These are phyloP conservation scores for Citrus mangshanensis DNA, from an alignment of 345 rosid species.

Conservation along the genomic window DNA sequence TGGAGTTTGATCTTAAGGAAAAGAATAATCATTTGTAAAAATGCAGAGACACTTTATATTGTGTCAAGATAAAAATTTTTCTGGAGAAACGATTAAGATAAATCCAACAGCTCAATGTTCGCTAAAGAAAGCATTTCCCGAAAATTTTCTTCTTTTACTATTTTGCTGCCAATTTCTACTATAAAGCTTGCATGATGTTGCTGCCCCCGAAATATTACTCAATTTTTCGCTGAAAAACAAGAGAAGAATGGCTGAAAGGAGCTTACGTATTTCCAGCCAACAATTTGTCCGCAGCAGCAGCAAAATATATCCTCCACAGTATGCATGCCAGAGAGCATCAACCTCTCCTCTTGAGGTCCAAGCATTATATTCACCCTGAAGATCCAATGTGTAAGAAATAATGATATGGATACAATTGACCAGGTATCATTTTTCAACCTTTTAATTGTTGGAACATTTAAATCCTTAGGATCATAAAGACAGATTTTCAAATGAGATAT, in stretches of 20 bases:
- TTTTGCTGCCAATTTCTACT: neutral
- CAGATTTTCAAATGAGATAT: neutral
- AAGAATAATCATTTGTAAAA: neutral
- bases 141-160: neutral
- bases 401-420: neutral
- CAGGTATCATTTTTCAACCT: neutral
- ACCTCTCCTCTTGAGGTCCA: conserved; percentile 37
- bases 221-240: neutral
- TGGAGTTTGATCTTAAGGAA: neutral
- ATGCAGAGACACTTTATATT: neutral
- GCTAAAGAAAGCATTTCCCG: neutral
- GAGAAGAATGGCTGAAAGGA: neutral
- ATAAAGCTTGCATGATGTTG: neutral
- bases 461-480: neutral
- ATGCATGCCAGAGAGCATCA: conserved; percentile 45
- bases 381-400: neutral
- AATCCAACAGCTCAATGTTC: neutral
- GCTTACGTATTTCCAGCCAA: conserved; percentile 54
- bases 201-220: neutral
- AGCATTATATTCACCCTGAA: conserved; percentile 34
- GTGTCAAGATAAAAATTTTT: neutral
- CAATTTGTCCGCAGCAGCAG: conserved; percentile 46
- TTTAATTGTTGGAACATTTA: neutral
- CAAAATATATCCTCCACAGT: conserved; percentile 44
- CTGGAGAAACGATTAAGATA: neutral